These are phyloP conservation scores for Botryotinia narcissicola DNA, from an alignment of 2,329 filamentous ascomycete species.

Conservation along the genomic window DNA sequence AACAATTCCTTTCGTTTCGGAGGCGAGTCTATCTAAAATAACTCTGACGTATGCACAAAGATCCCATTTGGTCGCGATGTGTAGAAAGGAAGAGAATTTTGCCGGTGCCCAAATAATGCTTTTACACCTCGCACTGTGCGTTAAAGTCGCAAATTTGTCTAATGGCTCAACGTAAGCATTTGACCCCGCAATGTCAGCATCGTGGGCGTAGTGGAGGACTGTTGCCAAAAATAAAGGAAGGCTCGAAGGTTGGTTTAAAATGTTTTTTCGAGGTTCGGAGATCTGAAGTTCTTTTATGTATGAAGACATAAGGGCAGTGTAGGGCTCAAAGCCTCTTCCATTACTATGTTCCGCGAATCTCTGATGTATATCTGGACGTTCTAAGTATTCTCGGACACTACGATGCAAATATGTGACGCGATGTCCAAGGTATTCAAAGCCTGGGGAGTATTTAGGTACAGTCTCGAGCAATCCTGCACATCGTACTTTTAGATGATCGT, in stretches of 20 bases:
- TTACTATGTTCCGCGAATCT: background rate
- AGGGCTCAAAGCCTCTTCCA: background rate
- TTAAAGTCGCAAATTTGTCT: background rate
- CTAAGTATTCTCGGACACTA: background rate
- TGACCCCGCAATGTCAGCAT: background rate
- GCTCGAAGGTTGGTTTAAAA: accelerated
- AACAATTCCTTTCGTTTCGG: too few relatives aligned
- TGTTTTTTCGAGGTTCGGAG: background rate
- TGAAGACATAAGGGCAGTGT: background rate
- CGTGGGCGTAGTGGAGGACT: background rate
- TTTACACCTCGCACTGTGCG: background rate
- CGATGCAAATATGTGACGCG: background rate
- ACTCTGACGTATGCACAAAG: constrained; percentile 1
- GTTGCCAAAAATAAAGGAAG: background rate
- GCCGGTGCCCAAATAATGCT: background rate
- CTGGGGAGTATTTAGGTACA: background rate
- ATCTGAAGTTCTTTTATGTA: background rate
- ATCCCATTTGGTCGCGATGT: background rate
- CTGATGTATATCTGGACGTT: background rate
- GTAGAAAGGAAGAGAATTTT: background rate
- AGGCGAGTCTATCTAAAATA: too few relatives aligned
- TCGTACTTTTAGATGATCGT: background rate
- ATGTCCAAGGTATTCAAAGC: background rate
- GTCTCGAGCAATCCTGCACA: constrained; percentile 1
- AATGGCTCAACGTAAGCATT: background rate